Evolutionary conservation across 1,284 basidiomycete species (phyloP).

Genomic region (Microbotryum saponariae): DNA sequence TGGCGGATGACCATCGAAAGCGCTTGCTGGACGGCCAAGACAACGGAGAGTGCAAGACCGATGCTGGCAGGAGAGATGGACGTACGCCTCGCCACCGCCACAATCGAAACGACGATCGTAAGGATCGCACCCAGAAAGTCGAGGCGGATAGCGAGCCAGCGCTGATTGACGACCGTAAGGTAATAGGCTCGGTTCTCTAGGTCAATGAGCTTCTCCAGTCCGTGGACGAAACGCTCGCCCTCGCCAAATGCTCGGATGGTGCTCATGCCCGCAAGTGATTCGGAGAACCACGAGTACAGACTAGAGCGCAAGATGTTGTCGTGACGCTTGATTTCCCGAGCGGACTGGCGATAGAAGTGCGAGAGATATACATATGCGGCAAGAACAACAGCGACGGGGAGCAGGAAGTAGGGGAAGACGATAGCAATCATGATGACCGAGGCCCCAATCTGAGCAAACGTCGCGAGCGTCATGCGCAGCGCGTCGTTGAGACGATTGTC

Average conservation of each 20-base stretch:
- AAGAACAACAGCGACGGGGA: slow-evolving; percentile 49
- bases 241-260: slow-evolving; percentile 53
- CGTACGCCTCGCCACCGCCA: slow-evolving; percentile 16
- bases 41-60: slow-evolving; percentile 5
- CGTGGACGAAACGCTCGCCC: slow-evolving; percentile 10
- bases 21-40: slow-evolving; percentile 15
- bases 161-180: slow-evolving; percentile 41
- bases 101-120: slow-evolving; percentile 39
- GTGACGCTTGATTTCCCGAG: slow-evolving; percentile 62
- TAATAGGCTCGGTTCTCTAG: slow-evolving; percentile 46
- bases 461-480: slow-evolving; percentile 26
- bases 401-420: slow-evolving; percentile 44
- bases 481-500: slow-evolving; percentile 48
- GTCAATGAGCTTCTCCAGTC: slow-evolving; percentile 31
- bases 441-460: slow-evolving; percentile 47
- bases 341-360: slow-evolving; percentile 57
- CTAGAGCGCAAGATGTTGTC: slow-evolving; percentile 37
- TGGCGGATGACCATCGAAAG: slow-evolving; percentile 33
- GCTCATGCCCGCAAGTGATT: slow-evolving; percentile 55
- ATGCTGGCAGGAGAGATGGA: slow-evolving; percentile 10
- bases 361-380: slow-evolving; percentile 55
- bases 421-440: slow-evolving; percentile 60
- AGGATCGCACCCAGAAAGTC: slow-evolving; percentile 38
- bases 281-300: slow-evolving; percentile 37
- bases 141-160: slow-evolving; percentile 45